Evolutionary conservation across 1,284 basidiomycete genomes (phyloP), one percentile per base, ranked within the genome.

Genomic region (Ceratobasidium sp.): DNA sequence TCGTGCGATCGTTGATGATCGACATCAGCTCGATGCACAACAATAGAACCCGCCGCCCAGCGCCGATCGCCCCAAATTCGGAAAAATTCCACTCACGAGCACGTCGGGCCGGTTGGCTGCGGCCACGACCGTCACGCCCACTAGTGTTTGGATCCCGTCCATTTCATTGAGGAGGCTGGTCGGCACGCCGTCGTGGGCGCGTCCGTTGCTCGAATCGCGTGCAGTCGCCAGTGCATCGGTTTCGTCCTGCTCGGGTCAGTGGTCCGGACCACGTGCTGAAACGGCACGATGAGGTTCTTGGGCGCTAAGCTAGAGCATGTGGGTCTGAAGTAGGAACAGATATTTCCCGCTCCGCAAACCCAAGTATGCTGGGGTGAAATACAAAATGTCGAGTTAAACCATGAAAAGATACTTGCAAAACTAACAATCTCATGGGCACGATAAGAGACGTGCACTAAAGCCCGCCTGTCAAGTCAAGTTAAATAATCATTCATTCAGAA

Each of bases 81-180:
- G 53, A 59, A 37, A 34, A 59, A 51, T 34, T 9, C 29, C 22
- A 79, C 91, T 80, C 76, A 96, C 96, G 43, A 99, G 91, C 19
- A 91, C 89, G 76, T 98, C 95, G 0, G 98, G 98, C 68, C 96
- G 85, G 81, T 99, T 99, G 4, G 98, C 99, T 0, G 98, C 98
- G 0, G 96, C 98, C 3, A 99, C 89, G 46, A 99, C 89, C 0
- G 95, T 95, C 16, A 99, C 98, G 0, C 96, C 95, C 3, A 92
- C 86, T 24, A 98, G 85, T 81, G 95, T 93, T 82, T 98, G 95
- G 1, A 99, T 93, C 14, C 98, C 98, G 81, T 99, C 98, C 95
- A 99, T 98, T 82, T 98, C 98, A 80, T 96, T 99, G 69, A 99
- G 83, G 24, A 99, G 85, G 75, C 91, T 97, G 0, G 96, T 98